These are phyloP conservation scores for Colletotrichum tropicicola DNA, from an alignment of 2,329 filamentous ascomycete species.

Conservation along the genomic window DNA sequence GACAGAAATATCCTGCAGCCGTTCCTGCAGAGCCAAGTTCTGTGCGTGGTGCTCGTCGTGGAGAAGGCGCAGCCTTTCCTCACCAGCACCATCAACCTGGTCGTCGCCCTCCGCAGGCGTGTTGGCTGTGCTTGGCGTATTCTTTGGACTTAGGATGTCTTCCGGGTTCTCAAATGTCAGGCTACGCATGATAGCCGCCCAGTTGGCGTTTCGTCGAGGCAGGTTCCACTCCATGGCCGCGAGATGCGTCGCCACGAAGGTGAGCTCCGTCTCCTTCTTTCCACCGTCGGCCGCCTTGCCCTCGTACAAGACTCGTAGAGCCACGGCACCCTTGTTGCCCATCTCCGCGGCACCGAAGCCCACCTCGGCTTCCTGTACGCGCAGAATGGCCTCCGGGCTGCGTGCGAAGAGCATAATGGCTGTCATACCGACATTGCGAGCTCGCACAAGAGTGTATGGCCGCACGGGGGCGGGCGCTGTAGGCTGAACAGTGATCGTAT, in stretches of 20 bases:
- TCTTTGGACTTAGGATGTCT: constrained; percentile 41
- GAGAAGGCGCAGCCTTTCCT: constrained; percentile 41
- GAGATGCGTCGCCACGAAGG: constrained; percentile 88
- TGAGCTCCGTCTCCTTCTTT: constrained; percentile 68
- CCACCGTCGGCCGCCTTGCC: constrained; percentile 39
- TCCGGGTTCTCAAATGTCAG: constrained; percentile 76
- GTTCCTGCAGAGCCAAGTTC: constrained; percentile 48
- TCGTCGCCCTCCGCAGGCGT: constrained; percentile 10
- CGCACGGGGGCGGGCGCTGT: constrained; percentile 35
- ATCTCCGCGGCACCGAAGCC: constrained; percentile 88
- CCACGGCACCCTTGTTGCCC: constrained; percentile 96
- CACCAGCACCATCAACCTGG: constrained; percentile 37
- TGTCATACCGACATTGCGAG: constrained; percentile 87
- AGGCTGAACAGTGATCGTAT: constrained; percentile 28
- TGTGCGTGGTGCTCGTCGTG: constrained; percentile 45
- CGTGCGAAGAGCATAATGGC: constrained; percentile 86
- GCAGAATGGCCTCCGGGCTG: constrained; percentile 65
- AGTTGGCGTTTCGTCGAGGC: constrained; percentile 83
- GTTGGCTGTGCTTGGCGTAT: neutral
- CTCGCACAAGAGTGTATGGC: constrained; percentile 75
- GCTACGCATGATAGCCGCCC: constrained; percentile 82
- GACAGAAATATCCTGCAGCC: constrained; percentile 68
- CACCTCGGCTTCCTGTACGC: constrained; percentile 80
- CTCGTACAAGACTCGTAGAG: constrained; percentile 73
- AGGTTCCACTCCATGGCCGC: constrained; percentile 87